Evolutionary conservation across 768 basidiomycete species (phyloP).

Genomic region (Pleurotus tuber-regium): DNA sequence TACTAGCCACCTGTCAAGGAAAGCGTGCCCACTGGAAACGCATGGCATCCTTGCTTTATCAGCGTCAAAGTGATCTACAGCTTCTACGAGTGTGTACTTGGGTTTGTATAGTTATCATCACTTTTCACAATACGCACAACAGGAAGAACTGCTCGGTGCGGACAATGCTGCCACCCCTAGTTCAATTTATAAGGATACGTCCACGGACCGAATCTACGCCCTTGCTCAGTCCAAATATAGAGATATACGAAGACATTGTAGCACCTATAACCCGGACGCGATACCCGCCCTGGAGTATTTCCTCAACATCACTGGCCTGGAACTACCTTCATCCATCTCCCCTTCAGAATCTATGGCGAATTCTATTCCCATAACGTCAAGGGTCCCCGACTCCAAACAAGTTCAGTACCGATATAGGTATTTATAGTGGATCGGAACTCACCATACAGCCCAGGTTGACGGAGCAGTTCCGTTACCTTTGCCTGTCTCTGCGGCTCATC

Average conservation of each 20-base stretch:
- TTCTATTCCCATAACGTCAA: too few species aligned
- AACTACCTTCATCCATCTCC: conserved; percentile 1
- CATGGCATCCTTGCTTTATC: conserved; percentile 30
- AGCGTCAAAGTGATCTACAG: conserved; percentile 30
- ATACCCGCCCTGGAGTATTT: conserved; percentile 25
- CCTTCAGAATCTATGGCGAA: too few species aligned
- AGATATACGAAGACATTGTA: conserved; percentile 17
- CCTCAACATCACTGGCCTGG: conserved; percentile 26
- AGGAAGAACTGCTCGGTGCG: conserved; percentile 6
- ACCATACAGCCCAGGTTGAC: not conserved
- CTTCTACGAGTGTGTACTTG: conserved; percentile 23
- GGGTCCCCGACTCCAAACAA: not conserved
- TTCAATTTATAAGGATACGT: conserved; percentile 23
- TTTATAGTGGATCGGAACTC: too few species aligned
- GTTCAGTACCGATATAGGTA: too few species aligned
- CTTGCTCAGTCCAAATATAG: conserved; percentile 29
- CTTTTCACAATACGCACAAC: too few species aligned
- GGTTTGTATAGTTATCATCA: not conserved
- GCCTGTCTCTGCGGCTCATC: conserved; percentile 47
- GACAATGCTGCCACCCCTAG: not conserved
- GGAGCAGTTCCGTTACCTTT: conserved; percentile 21
- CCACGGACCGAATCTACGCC: conserved; percentile 28
- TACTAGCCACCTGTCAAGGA: conserved; percentile 28
- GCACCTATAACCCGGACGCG: conserved; percentile 13
- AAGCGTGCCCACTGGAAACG: conserved; percentile 35